A percentile compares a stretch with the other conserved stretches of the same genome.
These are phyloP conservation scores for Didymella glomerata DNA, from an alignment of 2,329 filamentous ascomycete species.

Conservation along the genomic window DNA sequence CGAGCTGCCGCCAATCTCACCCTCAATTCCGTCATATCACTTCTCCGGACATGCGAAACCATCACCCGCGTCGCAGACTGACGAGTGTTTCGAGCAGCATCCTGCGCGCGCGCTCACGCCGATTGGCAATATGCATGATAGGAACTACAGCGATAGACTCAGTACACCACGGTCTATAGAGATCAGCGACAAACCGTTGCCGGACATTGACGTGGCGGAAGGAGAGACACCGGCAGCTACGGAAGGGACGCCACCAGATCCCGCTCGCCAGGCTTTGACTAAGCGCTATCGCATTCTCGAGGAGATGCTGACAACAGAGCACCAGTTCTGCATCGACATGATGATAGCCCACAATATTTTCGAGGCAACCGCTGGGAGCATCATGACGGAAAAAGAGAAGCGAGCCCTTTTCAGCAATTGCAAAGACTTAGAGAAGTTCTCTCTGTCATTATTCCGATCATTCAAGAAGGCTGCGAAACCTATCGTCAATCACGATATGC, in stretches of 20 bases:
- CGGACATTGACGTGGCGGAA: conserved; percentile 6
- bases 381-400: conserved; percentile 82
- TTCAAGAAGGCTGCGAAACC: conserved; percentile 82
- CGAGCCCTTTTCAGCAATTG: conserved; percentile 93
- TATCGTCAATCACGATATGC: conserved; percentile 68
- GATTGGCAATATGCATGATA: conserved; percentile 29
- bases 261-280: conserved; percentile 59
- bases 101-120: conserved; percentile 36
- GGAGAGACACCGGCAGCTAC: conserved; percentile 14
- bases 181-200: conserved; percentile 19
- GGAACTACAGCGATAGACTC: conserved; percentile 30
- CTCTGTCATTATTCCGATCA: conserved; percentile 77
- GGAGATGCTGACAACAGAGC: conserved; percentile 92
- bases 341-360: conserved; percentile 98
- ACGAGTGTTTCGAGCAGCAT: conserved; percentile 35
- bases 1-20: conserved; percentile 24
- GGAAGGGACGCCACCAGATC: conserved; percentile 32
- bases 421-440: conserved; percentile 88
- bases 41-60: conserved; percentile 14
- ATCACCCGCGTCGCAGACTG: conserved; percentile 16
- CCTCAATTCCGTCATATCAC: conserved; percentile 12
- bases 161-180: conserved; percentile 30
- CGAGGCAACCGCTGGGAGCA: conserved; percentile 85
- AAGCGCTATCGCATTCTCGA: conserved; percentile 87
- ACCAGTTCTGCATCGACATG: conserved; percentile 92